Evolutionary conservation across 2,329 filamentous ascomycete species (phyloP), one percentile per base, ranked within the genome.

Genomic region (Alternaria solani): DNA sequence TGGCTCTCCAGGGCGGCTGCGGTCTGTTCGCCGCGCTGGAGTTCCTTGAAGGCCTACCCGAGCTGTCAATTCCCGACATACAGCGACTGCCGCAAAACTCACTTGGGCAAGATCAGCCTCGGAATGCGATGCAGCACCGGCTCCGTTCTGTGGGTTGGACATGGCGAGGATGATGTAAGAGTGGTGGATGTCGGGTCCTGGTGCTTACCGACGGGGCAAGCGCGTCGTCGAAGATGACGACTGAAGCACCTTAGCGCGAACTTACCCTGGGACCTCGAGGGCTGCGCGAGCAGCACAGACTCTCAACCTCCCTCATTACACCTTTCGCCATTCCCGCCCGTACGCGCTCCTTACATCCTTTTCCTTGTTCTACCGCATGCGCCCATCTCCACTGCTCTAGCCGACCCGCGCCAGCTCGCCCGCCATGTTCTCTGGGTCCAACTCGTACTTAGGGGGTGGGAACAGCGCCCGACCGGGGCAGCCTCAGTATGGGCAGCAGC

Each of bases 371-470:
- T 25, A n/a, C 57, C 64, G 65, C 63, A 73, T 74, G 70, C 65
- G 67, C 62, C 61, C 57, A 60, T 63, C 57, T 26, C 42, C 42
- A 56, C 39, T 57, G 52, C 55, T 54, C 51, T 55, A 61, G 62
- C 62, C 64, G 58, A 66, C 64, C 57, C 64, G 67, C 67, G 69
- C 65, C 28, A 60, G 44, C 62, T 63, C 64, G 65, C 62, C 61
- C 72, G 76, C 74, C 81, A 97, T 97, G 94, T 98, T 92, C 83
- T 95, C 93, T 68, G 92, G 90, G 78, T 91, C 92, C 68, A 96
- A 91, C 83, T 89, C 91, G 66, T 97, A 90, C 80, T 82, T 96
- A 74, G 93, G 93, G 80, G 91, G 89, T 81, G 87, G 86, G 79
- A 92, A 89, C 77, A 90, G 85, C 83, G 87, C 90, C 78, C 91